Conservation (phyloP, 306 rosid species). For the Quercus berberidifolia region DNA sequence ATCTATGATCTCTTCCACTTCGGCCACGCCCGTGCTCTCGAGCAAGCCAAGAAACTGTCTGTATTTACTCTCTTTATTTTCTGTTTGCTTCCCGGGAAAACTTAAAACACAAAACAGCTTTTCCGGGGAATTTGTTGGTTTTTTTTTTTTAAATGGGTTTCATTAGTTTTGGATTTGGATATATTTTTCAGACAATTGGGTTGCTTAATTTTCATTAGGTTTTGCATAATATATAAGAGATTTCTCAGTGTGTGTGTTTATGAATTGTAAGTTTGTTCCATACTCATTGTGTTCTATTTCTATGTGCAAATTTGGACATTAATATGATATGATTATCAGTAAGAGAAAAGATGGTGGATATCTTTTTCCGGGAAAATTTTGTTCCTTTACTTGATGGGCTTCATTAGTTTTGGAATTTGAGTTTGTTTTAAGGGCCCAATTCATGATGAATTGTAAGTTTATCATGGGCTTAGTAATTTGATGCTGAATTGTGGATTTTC, state of each 20-base stretch:
- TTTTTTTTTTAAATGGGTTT: no score
- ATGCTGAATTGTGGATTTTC: not conserved
- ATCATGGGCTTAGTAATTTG: not conserved
- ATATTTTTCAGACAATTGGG: no score
- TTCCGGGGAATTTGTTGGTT: not conserved
- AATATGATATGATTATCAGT: no score
- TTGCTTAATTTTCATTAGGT: no score
- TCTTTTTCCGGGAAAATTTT: not conserved
- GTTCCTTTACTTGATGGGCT: not conserved
- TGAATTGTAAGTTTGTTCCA: no score
- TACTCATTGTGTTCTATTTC: no score
- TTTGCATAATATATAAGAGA: no score
- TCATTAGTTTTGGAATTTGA: not conserved
- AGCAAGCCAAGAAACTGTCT: slow-evolving; percentile 82
- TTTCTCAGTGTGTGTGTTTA: no score
- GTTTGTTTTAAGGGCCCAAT: not conserved
- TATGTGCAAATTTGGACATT: no score
- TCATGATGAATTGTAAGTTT: not conserved
- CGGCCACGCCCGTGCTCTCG: slow-evolving; percentile 97
- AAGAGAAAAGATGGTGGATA: no score
- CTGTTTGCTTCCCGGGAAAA: not conserved
- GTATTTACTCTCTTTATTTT: no score
- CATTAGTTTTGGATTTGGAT: no score
- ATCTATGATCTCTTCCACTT: slow-evolving; percentile 99
- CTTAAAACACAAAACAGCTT: not conserved